phyloP scores from a whole-genome alignment of 2,329 filamentous ascomycete genomes.

The Hortaea werneckii region DNA sequence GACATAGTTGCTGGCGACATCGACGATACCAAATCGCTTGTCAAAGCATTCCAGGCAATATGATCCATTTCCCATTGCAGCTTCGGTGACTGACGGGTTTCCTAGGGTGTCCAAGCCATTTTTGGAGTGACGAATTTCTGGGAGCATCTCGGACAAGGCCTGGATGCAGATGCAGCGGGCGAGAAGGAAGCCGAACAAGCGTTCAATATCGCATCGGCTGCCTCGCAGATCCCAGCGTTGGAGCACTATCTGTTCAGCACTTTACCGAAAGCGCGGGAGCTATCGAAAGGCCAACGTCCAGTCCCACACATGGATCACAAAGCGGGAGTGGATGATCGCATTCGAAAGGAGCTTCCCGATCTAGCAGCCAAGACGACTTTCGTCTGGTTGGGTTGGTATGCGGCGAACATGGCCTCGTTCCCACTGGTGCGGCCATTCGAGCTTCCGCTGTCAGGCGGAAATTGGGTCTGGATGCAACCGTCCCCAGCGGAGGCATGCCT shows the following conservation, averaged over 20 bases:
- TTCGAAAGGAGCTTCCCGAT: constrained; percentile 6
- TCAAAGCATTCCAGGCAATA: constrained; percentile 4
- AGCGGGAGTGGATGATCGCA: constrained; percentile 11
- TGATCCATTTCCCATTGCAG: background rate
- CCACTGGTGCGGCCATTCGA: constrained; percentile 4
- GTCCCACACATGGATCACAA: constrained; percentile 9
- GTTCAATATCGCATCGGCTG: constrained; percentile 3
- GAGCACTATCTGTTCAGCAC: constrained; percentile 5
- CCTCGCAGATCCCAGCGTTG: constrained; percentile 2
- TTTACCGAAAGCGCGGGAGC: constrained; percentile 1
- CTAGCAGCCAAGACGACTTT: constrained; percentile 14
- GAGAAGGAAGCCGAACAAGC: constrained; percentile 2
- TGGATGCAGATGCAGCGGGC: constrained; percentile 2
- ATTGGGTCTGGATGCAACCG: constrained; percentile 7
- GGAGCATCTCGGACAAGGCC: background rate
- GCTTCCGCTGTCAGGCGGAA: constrained; percentile 2
- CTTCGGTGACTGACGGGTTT: background rate
- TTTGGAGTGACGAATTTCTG: constrained; percentile 4
- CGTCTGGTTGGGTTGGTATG: constrained; percentile 12
- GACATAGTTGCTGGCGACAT: constrained; percentile 5
- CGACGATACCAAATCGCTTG: constrained; percentile 3
- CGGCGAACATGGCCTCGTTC: constrained; percentile 8
- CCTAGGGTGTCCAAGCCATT: constrained; percentile 2
- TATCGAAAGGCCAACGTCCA: constrained; percentile 1
- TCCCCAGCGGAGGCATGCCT: constrained; percentile 2